Percentiles rank a stretch among this genome's conserved stretches.
phyloP scores from a whole-genome alignment of 306 rosid genomes.

The Prunus mira region DNA sequence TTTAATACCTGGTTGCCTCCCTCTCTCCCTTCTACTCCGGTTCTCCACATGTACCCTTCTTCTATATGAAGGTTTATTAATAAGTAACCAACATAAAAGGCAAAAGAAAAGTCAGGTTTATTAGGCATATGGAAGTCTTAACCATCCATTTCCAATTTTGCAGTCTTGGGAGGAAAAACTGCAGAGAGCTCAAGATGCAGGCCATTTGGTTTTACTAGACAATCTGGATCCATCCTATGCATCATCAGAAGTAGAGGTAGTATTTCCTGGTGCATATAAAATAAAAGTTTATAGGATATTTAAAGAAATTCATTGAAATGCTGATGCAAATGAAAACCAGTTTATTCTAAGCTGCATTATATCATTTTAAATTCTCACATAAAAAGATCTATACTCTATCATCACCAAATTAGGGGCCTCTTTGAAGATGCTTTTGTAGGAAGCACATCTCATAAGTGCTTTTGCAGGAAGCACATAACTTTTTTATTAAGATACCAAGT shows the following conservation, averaged over 20 bases:
- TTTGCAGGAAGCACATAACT: not conserved
- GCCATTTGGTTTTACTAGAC: conserved; percentile 45
- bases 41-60: not conserved
- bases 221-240: conserved; percentile 60
- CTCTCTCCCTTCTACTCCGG: not conserved
- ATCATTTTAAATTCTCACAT: not conserved
- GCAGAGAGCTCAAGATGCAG: conserved; percentile 39
- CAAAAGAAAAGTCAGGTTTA: not conserved
- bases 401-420: not conserved
- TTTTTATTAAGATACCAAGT: too few relatives aligned
- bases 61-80: not conserved
- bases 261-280: not conserved
- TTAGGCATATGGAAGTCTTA: not conserved
- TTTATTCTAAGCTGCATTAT: not conserved
- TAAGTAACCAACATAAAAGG: not conserved
- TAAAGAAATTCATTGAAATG: not conserved
- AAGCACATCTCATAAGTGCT: not conserved
- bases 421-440: not conserved
- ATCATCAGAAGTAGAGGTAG: conserved; percentile 58
- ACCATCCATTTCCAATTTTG: not conserved
- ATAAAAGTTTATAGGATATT: not conserved
- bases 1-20: not conserved
- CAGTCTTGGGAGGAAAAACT: conserved; percentile 57
- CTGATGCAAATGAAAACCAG: not conserved
- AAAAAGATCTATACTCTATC: not conserved